Conservation (phyloP, 2,329 filamentous ascomycete genomes). For the Trichoderma hamatum region DNA sequence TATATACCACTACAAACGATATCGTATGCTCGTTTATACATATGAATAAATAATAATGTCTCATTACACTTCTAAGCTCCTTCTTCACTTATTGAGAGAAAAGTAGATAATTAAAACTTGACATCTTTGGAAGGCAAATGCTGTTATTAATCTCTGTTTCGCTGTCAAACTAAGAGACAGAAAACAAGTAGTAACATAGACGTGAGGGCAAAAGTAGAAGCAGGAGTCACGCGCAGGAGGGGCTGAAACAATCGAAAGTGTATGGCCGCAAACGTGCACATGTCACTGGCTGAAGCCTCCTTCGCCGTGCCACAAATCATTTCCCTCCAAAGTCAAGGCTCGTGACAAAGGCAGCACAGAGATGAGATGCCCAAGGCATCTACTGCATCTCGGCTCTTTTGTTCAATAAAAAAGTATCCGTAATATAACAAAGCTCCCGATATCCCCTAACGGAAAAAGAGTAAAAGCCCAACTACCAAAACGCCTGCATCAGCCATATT, state of each 20-base stretch:
- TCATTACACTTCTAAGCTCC: neutral
- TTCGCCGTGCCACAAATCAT: neutral
- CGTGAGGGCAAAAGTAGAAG: neutral
- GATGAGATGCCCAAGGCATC: conserved; percentile 2
- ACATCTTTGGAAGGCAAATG: conserved; percentile 10
- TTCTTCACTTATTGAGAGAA: neutral
- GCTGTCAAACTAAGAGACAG: neutral
- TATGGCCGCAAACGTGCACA: conserved; percentile 1
- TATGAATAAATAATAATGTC: conserved; percentile 2
- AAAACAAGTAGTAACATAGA: conserved; percentile 1
- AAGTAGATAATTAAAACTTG: neutral
- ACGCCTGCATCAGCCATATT: conserved; percentile 42
- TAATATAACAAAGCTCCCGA: conserved; percentile 35
- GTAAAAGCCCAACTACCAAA: conserved; percentile 39
- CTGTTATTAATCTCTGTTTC: conserved; percentile 10
- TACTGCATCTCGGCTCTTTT: conserved; percentile 13
- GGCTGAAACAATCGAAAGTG: neutral
- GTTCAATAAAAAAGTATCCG: conserved; percentile 19
- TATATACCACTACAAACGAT: conserved; percentile 13
- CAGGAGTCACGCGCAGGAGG: neutral
- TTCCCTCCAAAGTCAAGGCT: neutral
- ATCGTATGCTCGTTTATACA: neutral
- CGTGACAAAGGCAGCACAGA: conserved; percentile 5
- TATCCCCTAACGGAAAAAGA: conserved; percentile 33
- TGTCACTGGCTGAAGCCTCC: neutral